These are phyloP conservation scores for Pseudonitzschia pungens DNA, from an alignment of 108 stramenopile genomes.

Conservation along the genomic window DNA sequence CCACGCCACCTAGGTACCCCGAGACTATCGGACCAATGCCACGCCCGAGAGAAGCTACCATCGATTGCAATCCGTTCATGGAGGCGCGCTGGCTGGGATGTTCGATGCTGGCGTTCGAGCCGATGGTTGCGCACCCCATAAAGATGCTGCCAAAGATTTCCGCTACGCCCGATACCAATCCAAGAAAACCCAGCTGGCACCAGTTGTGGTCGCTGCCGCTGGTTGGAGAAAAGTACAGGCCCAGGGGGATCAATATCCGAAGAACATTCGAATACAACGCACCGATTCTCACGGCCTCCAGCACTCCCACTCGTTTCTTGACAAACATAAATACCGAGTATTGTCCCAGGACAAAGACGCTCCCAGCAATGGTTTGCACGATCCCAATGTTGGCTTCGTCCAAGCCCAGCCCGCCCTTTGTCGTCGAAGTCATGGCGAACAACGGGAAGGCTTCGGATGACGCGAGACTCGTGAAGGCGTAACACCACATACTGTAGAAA, in stretches of 20 bases:
- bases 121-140: constrained; percentile 54
- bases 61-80: constrained; percentile 62
- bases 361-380: constrained; percentile 52
- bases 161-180: constrained; percentile 34
- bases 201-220: constrained; percentile 3
- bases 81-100: constrained; percentile 51
- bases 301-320: constrained; percentile 48
- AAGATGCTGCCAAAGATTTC: constrained; percentile 48
- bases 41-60: constrained; percentile 56
- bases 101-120: constrained; percentile 55
- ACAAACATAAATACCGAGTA: constrained; percentile 41
- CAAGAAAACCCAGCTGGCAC: constrained; percentile 27
- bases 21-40: constrained; percentile 59
- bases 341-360: constrained; percentile 56
- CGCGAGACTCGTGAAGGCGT: constrained; percentile 42
- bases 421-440: constrained; percentile 58
- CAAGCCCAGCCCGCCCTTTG: constrained; percentile 48
- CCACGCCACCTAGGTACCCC: constrained; percentile 31
- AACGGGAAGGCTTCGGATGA: constrained; percentile 65
- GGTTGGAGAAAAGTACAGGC: constrained; percentile 23
- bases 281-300: constrained; percentile 41
- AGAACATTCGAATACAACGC: constrained; percentile 32
- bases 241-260: constrained; percentile 50
- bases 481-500: constrained; percentile 63
- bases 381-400: constrained; percentile 59